These are phyloP conservation scores for Boehmeria nivea DNA, from an alignment of 306 rosid species.

Conservation along the genomic window DNA sequence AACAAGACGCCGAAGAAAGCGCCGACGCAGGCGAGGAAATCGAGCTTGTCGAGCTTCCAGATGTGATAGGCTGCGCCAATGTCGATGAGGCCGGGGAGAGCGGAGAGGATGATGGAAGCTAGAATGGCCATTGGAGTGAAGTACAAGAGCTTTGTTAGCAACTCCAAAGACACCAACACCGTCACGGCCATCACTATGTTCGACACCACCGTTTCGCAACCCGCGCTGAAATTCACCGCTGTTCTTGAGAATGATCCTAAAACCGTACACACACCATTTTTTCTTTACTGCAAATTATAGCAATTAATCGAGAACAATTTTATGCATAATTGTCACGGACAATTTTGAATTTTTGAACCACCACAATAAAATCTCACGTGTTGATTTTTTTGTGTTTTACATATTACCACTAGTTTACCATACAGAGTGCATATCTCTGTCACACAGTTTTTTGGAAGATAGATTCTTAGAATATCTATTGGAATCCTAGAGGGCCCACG, in stretches of 20 bases:
- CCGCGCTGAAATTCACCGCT: slow-evolving; percentile 50
- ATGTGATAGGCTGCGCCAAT: slow-evolving; percentile 51
- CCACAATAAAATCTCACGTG: too few species aligned
- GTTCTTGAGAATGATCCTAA: slow-evolving; percentile 54
- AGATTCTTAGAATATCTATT: too few species aligned
- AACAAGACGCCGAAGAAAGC: slow-evolving; percentile 89
- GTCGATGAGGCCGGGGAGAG: slow-evolving; percentile 86
- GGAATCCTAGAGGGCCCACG: too few species aligned
- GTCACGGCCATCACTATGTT: slow-evolving; percentile 54
- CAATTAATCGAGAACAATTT: too few species aligned
- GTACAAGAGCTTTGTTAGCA: slow-evolving; percentile 65
- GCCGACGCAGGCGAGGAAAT: slow-evolving; percentile 63
- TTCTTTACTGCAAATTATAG: too few species aligned
- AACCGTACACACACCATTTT: neutral
- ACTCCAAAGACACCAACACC: slow-evolving; percentile 52
- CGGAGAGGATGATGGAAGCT: slow-evolving; percentile 76
- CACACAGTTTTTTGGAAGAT: too few species aligned
- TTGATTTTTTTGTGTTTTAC: too few species aligned
- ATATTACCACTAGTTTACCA: too few species aligned
- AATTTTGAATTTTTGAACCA: too few species aligned
- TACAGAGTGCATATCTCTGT: too few species aligned
- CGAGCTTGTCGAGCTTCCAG: slow-evolving; percentile 81
- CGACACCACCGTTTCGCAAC: slow-evolving; percentile 48
- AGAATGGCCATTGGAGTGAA: slow-evolving; percentile 78
- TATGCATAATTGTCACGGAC: too few species aligned